Evolutionary conservation across 202 grass and related monocot species (phyloP).

Genomic region (Cymbopogon flexuosus): DNA sequence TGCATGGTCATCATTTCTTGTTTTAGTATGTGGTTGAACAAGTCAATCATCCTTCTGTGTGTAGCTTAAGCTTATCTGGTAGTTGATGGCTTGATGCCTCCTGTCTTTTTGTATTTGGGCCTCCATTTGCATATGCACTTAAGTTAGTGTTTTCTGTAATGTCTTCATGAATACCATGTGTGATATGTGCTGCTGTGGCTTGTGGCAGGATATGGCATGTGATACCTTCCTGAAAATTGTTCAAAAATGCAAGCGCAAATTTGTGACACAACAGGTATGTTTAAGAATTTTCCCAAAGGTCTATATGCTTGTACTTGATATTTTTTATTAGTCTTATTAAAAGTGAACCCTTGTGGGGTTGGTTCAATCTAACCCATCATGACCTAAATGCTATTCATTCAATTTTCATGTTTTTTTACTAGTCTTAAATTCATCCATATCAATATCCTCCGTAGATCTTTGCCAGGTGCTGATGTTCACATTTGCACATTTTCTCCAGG

Average conservation of each 20-base stretch:
- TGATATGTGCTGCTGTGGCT: constrained; percentile 22
- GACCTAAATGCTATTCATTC: neutral
- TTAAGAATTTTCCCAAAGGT: neutral
- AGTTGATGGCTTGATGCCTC: neutral
- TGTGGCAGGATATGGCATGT: constrained; percentile 96
- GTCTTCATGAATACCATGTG: neutral
- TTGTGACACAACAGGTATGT: constrained; percentile 88
- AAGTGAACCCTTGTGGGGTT: neutral
- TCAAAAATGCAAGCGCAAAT: constrained; percentile 98
- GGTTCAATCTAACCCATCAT: constrained; percentile 10
- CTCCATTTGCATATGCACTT: neutral
- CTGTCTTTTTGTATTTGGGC: neutral
- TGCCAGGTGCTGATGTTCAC: constrained; percentile 12
- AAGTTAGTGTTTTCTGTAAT: neutral
- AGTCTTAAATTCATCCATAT: neutral
- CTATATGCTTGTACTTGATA: neutral
- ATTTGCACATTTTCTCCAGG: constrained; percentile 48
- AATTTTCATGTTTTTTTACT: neutral
- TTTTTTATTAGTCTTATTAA: neutral
- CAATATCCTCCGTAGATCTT: neutral
- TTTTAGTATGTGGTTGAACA: neutral
- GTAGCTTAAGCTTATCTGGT: neutral
- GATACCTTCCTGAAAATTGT: constrained; percentile 99
- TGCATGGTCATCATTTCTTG: constrained; percentile 1
- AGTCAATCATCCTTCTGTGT: constrained; percentile 14